Conservation (phyloP, 225 moss, liverwort and hornwort genomes). For the Straminergon stramineum region DNA sequence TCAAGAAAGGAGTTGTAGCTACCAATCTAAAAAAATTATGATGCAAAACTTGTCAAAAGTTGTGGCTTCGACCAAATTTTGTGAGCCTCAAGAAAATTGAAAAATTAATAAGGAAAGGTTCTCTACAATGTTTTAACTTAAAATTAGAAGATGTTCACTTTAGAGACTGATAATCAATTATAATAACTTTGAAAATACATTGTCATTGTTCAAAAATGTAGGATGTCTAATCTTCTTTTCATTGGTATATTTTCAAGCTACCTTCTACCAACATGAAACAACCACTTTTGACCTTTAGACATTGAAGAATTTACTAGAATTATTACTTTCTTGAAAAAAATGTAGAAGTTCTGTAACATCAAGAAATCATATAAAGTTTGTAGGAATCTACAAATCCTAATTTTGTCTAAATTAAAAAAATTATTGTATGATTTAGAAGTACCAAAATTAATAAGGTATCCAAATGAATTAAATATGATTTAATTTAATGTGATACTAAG, state of each 20-base stretch:
- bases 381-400: accelerated
- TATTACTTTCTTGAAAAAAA: not conserved
- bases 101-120: not conserved
- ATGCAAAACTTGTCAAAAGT: not conserved
- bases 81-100: accelerated
- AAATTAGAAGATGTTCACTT: not conserved
- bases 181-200: not conserved
- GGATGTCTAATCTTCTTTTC: accelerated
- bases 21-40: no score
- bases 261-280: no score
- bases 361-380: no score
- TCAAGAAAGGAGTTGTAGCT: no score
- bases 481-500: not conserved
- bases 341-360: not conserved
- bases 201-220: not conserved
- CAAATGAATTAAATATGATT: no score
- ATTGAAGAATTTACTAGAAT: not conserved
- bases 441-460: not conserved
- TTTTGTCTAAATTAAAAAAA: not conserved
- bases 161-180: not conserved
- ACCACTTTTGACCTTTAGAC: not conserved
- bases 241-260: not conserved
- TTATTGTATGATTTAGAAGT: not conserved
- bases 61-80: not conserved
- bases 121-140: accelerated